Evolutionary conservation across 495 filamentous ascomycete genomes (phyloP).

Genomic region (Niebla homalea): DNA sequence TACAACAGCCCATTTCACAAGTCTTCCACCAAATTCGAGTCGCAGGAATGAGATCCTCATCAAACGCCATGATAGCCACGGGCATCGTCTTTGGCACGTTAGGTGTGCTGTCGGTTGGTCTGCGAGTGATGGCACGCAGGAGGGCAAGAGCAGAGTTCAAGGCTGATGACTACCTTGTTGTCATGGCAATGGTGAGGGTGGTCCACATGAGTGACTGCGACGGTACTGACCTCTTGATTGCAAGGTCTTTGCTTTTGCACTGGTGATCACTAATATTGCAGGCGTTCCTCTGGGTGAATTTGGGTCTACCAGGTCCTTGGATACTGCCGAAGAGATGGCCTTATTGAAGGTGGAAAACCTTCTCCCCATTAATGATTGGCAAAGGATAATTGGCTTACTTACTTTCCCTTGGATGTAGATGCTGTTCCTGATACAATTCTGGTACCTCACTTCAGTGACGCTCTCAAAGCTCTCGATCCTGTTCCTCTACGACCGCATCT

Average conservation of each 20-base stretch:
- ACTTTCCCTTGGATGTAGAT: background rate
- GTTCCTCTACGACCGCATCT: slow-evolving; percentile 7
- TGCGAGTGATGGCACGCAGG: slow-evolving; percentile 2
- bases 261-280: slow-evolving; percentile 7
- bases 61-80: slow-evolving; percentile 7
- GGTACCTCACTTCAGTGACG: slow-evolving; percentile 9
- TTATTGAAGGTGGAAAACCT: background rate
- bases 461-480: slow-evolving; percentile 10
- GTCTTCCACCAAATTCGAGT: too few species aligned
- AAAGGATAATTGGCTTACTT: background rate
- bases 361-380: too few species aligned
- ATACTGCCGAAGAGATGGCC: background rate
- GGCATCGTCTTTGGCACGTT: slow-evolving; percentile 2
- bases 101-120: slow-evolving; percentile 1
- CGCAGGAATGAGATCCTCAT: background rate
- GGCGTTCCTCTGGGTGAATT: slow-evolving; percentile 11
- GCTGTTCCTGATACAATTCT: slow-evolving; percentile 11
- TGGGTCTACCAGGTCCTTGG: background rate
- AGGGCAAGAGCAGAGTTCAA: background rate
- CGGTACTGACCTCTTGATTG: background rate
- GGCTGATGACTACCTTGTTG: slow-evolving; percentile 8
- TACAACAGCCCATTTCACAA: too few species aligned
- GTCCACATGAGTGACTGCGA: background rate
- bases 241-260: slow-evolving; percentile 6
- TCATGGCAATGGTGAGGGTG: slow-evolving; percentile 4